Percentiles rank a stretch among this genome's conserved stretches.
Conservation (phyloP, 2,329 filamentous ascomycete genomes). For the Aspergillus intermedius region DNA sequence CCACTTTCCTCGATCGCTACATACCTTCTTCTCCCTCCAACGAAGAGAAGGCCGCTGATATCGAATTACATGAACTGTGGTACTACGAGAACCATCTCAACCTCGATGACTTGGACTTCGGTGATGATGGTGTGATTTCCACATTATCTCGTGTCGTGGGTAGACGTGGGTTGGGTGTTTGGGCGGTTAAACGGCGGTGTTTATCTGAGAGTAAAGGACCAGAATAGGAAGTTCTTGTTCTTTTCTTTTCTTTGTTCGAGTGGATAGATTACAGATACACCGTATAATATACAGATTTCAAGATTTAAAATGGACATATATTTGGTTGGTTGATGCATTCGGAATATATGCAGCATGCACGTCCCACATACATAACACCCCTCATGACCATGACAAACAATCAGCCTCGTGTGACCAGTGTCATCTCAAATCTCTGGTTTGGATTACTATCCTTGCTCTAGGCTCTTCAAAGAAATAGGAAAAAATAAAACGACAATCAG, state of each 20-base stretch:
- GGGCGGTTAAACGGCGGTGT: slow-evolving; percentile 35
- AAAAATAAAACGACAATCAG: too few relatives aligned
- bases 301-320: neutral
- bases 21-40: slow-evolving; percentile 1
- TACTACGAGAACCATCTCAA: slow-evolving; percentile 43
- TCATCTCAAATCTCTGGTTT: too few relatives aligned
- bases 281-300: neutral
- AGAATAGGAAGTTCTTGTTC: neutral
- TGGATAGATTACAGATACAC: too few relatives aligned
- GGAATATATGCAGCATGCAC: too few relatives aligned
- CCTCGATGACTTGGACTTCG: slow-evolving; percentile 48
- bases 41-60: slow-evolving; percentile 7
- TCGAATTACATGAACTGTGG: slow-evolving; percentile 37
- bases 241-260: slow-evolving; percentile 2
- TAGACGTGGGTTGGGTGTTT: slow-evolving; percentile 44
- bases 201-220: slow-evolving; percentile 2
- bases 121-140: slow-evolving; percentile 40
- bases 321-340: neutral
- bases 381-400: too few relatives aligned
- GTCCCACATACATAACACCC: too few relatives aligned
- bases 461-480: too few relatives aligned
- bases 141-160: slow-evolving; percentile 43
- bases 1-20: slow-evolving; percentile 37
- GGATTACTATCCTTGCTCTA: too few relatives aligned
- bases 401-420: too few relatives aligned